Evolutionary conservation across 768 basidiomycete species (phyloP), one percentile per base, ranked within the genome.

Genomic region (Mycena rebaudengoi): DNA sequence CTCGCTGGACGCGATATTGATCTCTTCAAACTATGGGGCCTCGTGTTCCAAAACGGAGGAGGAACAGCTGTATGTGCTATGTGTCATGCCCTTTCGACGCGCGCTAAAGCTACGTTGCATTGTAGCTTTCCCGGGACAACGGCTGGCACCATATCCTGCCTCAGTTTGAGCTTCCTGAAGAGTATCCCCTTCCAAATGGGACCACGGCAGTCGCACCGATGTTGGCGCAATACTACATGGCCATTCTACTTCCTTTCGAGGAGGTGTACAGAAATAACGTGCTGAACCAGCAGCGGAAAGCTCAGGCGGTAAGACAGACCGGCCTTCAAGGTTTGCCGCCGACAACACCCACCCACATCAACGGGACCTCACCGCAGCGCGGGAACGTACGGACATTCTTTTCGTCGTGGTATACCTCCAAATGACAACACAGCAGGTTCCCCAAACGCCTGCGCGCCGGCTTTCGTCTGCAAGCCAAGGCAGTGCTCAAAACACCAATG

Each of bases 1-100:
- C 71, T 95, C 20, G 90, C 87, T 3, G 91, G 90, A 18, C 90
- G 85, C 73, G 91, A 94, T 68, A 77, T 95, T 44, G 89, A 91
- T 72, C 74, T 95, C n/a, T 88, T 90, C 75, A 90, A 83, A 70
- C 76, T 95, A 11, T 94, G 90, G 88, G 81, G 80, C 13, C 64
- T 86, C 40, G 89, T 91, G 44, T 77, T 78, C 60, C 83, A 86
- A 65, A 69, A 77, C 33, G 93, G 94, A 25, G 92, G 92, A 28
- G 79, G 80, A 18, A 74, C 77, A 64, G 86, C 83, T 70, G 93
- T 93, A 77, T 70, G 85, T 79, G 54, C 20, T 41, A 69, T 60
- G 45, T 51, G 54, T 25, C 46, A 61, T 51, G 40, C 58, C 48
- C 44, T 50, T 45, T 21, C 43, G 62, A 63, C 43, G 52, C 52